Conservation (phyloP, 768 basidiomycete genomes). For the Panellus pusillus region DNA sequence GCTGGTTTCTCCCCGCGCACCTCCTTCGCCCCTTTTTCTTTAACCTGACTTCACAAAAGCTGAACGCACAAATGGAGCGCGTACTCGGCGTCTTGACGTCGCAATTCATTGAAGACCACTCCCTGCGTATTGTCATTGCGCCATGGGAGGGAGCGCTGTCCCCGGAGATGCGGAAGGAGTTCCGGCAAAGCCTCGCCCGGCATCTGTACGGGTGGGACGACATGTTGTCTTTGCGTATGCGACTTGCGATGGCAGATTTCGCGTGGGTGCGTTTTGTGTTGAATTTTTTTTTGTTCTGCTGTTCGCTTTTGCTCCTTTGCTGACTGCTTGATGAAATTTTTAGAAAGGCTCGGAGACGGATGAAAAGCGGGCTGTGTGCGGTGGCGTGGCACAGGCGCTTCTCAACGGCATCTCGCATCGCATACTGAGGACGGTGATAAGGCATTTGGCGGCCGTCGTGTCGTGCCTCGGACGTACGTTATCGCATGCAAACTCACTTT, state of each 20-base stretch:
- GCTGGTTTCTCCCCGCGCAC: constrained; percentile 46
- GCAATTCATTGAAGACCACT: constrained; percentile 33
- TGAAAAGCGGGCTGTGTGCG: constrained; percentile 45
- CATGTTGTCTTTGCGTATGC: constrained; percentile 54
- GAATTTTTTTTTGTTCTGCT: not conserved
- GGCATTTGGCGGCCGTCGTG: constrained; percentile 52
- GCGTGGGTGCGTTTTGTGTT: constrained; percentile 39
- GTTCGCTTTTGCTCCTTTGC: not conserved
- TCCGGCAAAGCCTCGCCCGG: constrained; percentile 49
- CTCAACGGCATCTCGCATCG: constrained; percentile 54
- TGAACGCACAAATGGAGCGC: constrained; percentile 39
- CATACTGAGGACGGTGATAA: constrained; percentile 53
- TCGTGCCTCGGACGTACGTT: constrained; percentile 45
- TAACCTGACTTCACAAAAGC: constrained; percentile 37
- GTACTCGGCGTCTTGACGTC: constrained; percentile 47
- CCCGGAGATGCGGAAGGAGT: constrained; percentile 41
- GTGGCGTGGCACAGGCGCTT: constrained; percentile 50
- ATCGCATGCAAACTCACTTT: constrained; percentile 1
- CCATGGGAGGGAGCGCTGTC: constrained; percentile 30
- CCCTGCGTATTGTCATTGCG: constrained; percentile 31
- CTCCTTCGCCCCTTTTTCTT: constrained; percentile 54
- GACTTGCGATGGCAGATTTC: constrained; percentile 53
- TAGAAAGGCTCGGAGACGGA: constrained; percentile 51
- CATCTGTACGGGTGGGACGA: constrained; percentile 66
- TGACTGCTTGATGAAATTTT: not conserved